phyloP scores from a whole-genome alignment of 208 protist species.

The Acanthamoeba divionensis region DNA sequence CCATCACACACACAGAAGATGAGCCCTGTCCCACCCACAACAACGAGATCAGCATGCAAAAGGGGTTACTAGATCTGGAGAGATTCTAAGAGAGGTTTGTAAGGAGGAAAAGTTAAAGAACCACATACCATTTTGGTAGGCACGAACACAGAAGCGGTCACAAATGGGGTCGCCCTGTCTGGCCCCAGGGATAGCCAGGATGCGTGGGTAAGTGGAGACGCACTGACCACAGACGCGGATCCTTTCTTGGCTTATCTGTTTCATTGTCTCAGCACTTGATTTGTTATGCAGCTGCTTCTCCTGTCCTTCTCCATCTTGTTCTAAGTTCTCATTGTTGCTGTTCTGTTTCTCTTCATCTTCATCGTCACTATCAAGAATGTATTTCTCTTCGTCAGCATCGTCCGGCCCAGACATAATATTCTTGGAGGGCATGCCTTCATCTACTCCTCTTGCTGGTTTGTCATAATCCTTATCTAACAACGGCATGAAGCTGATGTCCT shows the following conservation, averaged over 20 bases:
- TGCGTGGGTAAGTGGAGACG: slow-evolving; percentile 28
- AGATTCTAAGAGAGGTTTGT: too few species aligned
- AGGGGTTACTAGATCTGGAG: too few species aligned
- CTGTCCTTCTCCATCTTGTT: background rate
- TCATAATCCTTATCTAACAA: background rate
- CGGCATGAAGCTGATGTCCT: background rate
- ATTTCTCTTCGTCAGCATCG: background rate
- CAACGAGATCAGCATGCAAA: too few species aligned
- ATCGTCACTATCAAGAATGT: background rate
- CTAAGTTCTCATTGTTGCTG: background rate
- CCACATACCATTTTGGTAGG: slow-evolving; percentile 9
- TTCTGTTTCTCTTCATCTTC: background rate
- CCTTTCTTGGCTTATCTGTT: background rate
- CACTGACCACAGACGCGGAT: background rate
- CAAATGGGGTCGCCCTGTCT: slow-evolving; percentile 37
- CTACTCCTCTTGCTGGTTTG: too few species aligned
- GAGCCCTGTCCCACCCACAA: background rate
- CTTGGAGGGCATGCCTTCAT: background rate
- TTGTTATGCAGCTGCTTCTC: background rate
- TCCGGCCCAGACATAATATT: background rate
- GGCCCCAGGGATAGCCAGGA: background rate
- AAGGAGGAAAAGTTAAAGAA: too few species aligned
- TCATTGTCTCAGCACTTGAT: background rate
- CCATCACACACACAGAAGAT: slow-evolving; percentile 52
- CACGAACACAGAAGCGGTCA: background rate